A percentile compares a stretch with the other conserved stretches of the same genome.
Evolutionary conservation across 345 rosid genomes (phyloP).

Genomic region (Euphorbia lathyris): DNA sequence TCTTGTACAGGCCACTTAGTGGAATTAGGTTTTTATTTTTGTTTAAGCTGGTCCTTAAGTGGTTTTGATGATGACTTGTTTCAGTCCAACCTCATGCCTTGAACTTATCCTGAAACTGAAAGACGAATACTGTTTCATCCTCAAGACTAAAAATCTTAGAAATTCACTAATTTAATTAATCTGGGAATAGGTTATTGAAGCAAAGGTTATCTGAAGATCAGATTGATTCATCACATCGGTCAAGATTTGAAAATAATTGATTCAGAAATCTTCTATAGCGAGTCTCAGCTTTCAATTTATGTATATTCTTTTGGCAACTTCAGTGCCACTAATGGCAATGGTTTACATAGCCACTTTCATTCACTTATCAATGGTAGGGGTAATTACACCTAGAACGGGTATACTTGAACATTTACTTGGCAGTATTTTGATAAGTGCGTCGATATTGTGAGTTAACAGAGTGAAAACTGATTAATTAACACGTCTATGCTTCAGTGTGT

Average conservation of each 20-base stretch:
- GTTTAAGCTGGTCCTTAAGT: neutral
- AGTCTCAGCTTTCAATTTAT: neutral
- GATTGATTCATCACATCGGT: neutral
- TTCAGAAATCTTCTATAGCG: neutral
- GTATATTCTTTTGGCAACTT: neutral
- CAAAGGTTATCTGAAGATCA: neutral
- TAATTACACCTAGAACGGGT: slow-evolving; percentile 8
- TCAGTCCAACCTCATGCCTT: neutral
- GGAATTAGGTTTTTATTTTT: neutral
- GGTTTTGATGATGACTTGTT: neutral
- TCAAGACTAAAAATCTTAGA: neutral
- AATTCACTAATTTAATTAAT: neutral
- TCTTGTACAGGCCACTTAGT: neutral
- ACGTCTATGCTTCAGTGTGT: slow-evolving; percentile 10
- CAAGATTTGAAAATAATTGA: no score
- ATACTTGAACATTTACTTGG: slow-evolving; percentile 15
- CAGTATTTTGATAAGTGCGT: slow-evolving; percentile 14
- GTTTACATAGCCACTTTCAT: neutral
- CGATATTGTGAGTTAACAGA: slow-evolving; percentile 9
- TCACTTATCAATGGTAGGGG: slow-evolving; percentile 18
- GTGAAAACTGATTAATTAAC: slow-evolving; percentile 12
- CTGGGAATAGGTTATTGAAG: no score
- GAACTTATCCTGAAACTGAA: neutral
- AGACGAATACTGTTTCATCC: neutral
- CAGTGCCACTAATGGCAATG: neutral